Evolutionary conservation across 257 asterid genomes (phyloP), one percentile per base, ranked within the genome.

Genomic region (Fraxinus quadrangulata): DNA sequence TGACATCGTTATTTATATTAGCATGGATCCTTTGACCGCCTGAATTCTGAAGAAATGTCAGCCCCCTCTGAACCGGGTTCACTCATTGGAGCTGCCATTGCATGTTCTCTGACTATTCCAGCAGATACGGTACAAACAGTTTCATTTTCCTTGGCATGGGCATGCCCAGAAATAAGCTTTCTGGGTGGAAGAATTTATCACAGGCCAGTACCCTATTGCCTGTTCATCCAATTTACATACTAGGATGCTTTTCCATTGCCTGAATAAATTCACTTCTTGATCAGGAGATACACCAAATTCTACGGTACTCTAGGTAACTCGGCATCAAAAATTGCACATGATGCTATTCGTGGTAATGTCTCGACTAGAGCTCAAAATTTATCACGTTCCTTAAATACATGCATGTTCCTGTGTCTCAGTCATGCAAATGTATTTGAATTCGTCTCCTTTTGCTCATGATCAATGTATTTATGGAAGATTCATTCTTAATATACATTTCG

Each of bases 21-120:
- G 99, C 92, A 75, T 77, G 98, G 98, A 86, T 96, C 98, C 67
- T 96, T 96, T 75, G 92, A 92, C 83, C 89, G 78, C 91, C 91
- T 92, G 49, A 87, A 87, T 40, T 81, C 83, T 81, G 94, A 87
- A 78, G 95, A 88, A 77, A 86, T 83, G 78, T 90, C 94, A 59
- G 76, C 36, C 84, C 97, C 99, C 81, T 92, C 98, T 80, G 92
- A 90, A 78, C 89, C 90, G 40, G 96, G 96, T 77, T 85, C 97
- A 42, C 77, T 82, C 67, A 81, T 89, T 78, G 99, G 99, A 82
- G 97, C 98, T 14, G 98, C 99, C 47, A 80, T 96, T 81, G 96
- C 99, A 75, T 97, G 98, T 77, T 89, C 98, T 49, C 65, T 93
- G 75, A 86, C 90, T 69, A 79, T 96, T 85, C 96, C 96, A 70